These are phyloP conservation scores for Ceratopteris richardii DNA, from an alignment of 75 land plant species.

Conservation along the genomic window DNA sequence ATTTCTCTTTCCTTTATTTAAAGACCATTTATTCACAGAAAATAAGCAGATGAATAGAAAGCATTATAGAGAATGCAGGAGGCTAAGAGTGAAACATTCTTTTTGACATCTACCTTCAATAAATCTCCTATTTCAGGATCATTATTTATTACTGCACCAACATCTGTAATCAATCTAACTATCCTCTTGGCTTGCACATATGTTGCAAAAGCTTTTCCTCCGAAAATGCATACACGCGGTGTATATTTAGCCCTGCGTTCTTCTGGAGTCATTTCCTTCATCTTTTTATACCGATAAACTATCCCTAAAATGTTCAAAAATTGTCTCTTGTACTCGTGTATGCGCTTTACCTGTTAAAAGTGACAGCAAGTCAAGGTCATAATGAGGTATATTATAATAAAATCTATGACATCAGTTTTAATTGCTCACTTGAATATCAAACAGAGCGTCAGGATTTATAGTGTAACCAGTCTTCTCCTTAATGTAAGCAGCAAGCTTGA, in stretches of 20 bases:
- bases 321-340: conserved; percentile 98
- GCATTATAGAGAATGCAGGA: no score
- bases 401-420: not conserved
- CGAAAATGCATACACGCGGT: conserved; percentile 90
- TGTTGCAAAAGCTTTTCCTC: conserved; percentile 98
- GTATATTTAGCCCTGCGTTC: conserved; percentile 62
- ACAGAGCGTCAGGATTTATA: conserved; percentile 87
- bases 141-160: conserved; percentile 71
- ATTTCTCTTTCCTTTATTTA: no score
- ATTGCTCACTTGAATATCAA: conserved; percentile 77
- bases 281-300: conserved; percentile 87
- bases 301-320: conserved; percentile 82
- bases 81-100: no score
- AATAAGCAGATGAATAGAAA: no score
- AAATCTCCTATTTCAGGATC: conserved; percentile 96
- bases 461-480: conserved; percentile 80
- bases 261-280: conserved; percentile 83
- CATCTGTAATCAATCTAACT: conserved; percentile 85
- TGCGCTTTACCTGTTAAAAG: conserved; percentile 70
- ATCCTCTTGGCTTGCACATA: conserved; percentile 92
- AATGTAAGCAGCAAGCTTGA: conserved; percentile 66
- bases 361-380: not conserved
- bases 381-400: no score
- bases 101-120: conserved; percentile 53
- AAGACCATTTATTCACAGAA: no score